Evolutionary conservation across 805 yeast species (phyloP).

Genomic region (Starmera caribaea): DNA sequence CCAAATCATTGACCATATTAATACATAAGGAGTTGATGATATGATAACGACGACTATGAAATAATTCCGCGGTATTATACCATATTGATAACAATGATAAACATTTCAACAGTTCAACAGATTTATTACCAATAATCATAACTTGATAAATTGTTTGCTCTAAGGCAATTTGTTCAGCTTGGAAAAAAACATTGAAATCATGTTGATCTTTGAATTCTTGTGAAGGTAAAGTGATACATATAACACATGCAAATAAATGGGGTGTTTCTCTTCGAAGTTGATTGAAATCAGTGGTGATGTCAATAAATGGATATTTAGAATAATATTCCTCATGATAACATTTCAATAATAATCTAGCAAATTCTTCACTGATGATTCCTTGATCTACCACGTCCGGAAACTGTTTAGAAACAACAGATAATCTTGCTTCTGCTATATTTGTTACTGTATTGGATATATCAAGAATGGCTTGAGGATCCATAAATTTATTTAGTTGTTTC

Average conservation of each 20-base stretch:
- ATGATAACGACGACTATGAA: constrained; percentile 71
- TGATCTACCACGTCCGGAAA: constrained; percentile 41
- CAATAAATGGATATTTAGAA: constrained; percentile 46
- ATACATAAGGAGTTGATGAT: constrained; percentile 56
- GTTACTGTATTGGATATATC: constrained; percentile 37
- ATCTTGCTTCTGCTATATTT: constrained; percentile 29
- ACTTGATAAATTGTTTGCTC: constrained; percentile 46
- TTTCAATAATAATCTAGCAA: constrained; percentile 46
- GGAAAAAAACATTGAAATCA: constrained; percentile 32
- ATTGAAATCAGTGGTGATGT: constrained; percentile 35
- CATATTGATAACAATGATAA: constrained; percentile 56
- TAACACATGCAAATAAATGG: constrained; percentile 50
- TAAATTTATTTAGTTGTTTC: constrained; percentile 26
- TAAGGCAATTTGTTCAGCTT: constrained; percentile 44
- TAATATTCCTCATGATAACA: constrained; percentile 40
- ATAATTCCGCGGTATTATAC: constrained; percentile 80
- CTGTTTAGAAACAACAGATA: constrained; percentile 8
- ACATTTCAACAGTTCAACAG: constrained; percentile 55
- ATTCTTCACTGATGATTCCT: constrained; percentile 48
- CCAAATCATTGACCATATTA: constrained; percentile 66
- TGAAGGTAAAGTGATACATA: constrained; percentile 48
- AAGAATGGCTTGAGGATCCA: constrained; percentile 28
- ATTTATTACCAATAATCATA: constrained; percentile 60
- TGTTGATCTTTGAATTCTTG: constrained; percentile 18
- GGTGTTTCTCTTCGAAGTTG: constrained; percentile 45